These are phyloP conservation scores for Solanum sejunctum DNA, from an alignment of 257 asterid species.

Conservation along the genomic window DNA sequence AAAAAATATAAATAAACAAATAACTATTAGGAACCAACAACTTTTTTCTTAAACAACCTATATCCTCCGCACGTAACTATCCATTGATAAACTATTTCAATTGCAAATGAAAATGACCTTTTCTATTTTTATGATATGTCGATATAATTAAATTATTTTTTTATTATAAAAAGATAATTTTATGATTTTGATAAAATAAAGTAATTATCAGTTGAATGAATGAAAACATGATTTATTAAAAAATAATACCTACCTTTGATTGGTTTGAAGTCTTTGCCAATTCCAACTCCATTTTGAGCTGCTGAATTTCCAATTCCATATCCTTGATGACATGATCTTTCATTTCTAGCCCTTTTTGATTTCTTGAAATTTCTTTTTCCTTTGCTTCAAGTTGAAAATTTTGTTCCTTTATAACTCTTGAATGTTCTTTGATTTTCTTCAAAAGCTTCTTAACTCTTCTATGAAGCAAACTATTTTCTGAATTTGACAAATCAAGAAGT, in stretches of 20 bases:
- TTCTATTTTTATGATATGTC: background rate
- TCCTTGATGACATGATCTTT: slow-evolving; percentile 12
- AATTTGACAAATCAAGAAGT: slow-evolving; percentile 20
- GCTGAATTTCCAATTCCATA: slow-evolving; percentile 28
- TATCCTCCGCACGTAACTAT: background rate
- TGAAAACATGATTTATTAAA: background rate
- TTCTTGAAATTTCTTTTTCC: slow-evolving; percentile 25
- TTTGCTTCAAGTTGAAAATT: slow-evolving; percentile 16
- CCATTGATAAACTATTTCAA: background rate
- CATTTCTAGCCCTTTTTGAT: slow-evolving; percentile 14
- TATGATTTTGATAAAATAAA: background rate
- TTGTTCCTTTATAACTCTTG: slow-evolving; percentile 11
- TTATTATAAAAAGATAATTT: background rate
- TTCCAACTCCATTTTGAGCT: slow-evolving; percentile 21
- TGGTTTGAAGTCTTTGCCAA: slow-evolving; percentile 16
- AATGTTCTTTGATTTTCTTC: slow-evolving; percentile 10
- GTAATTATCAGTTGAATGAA: background rate
- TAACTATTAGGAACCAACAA: background rate
- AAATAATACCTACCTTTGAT: slow-evolving; percentile 22
- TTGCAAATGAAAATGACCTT: background rate
- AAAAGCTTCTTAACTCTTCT: slow-evolving; percentile 35
- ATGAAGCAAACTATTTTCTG: slow-evolving; percentile 28
- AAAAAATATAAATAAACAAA: background rate
- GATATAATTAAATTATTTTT: background rate
- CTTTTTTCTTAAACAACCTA: background rate